Evolutionary conservation across 306 rosid species (phyloP).

Genomic region (Vigna nakashimae): DNA sequence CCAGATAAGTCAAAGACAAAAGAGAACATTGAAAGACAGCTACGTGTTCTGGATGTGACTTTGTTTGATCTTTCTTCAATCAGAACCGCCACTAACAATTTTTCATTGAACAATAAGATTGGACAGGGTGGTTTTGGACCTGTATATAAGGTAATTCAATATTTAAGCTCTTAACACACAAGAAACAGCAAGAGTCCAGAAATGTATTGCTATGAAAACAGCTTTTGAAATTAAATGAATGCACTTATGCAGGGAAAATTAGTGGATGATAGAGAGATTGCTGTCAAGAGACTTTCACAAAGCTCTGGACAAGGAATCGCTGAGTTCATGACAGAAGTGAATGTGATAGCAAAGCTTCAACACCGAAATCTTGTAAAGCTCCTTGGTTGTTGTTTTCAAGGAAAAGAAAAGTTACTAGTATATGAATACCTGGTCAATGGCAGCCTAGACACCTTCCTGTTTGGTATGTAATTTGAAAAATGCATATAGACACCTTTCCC

Average conservation of each 20-base stretch:
- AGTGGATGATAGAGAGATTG: constrained; percentile 3
- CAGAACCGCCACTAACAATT: neutral
- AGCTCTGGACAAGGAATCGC: constrained; percentile 13
- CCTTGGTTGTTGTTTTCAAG: constrained; percentile 19
- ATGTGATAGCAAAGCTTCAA: constrained; percentile 29
- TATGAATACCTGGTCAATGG: constrained; percentile 32
- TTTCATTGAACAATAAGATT: neutral
- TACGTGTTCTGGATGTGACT: neutral
- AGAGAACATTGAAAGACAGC: neutral
- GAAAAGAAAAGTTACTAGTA: constrained; percentile 19
- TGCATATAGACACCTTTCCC: neutral
- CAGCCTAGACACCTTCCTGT: constrained; percentile 18
- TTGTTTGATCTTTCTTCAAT: neutral
- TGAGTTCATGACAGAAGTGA: constrained; percentile 11
- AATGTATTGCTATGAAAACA: neutral
- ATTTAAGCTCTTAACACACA: neutral
- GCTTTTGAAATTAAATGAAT: neutral
- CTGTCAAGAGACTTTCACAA: constrained; percentile 23
- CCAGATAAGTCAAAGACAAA: neutral
- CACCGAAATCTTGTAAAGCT: constrained; percentile 38
- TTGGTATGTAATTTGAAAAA: constrained; percentile 11
- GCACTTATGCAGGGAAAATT: constrained; percentile 10
- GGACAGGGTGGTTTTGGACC: constrained; percentile 35
- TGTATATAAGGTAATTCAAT: constrained; percentile 19
- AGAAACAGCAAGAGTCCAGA: neutral